Evolutionary conservation across 2,329 filamentous ascomycete genomes (phyloP), one percentile per base, ranked within the genome.

Genomic region (Mycosphaerella sp.): DNA sequence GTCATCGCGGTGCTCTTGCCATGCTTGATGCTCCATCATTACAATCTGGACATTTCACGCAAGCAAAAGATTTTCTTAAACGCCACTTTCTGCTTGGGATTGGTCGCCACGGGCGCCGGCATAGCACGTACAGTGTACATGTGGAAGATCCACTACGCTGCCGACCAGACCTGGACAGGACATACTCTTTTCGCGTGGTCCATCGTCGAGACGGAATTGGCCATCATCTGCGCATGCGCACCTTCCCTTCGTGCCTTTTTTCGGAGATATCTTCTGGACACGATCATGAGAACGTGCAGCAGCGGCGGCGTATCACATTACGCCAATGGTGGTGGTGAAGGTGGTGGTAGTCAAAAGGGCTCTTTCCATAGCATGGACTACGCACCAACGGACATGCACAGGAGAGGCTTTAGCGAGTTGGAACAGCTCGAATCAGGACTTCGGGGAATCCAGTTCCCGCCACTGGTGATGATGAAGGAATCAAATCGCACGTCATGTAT

Each of bases 171-270:
- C 12, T 66, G 64, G 65, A 53, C 48, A 0, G 63, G 63, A 29
- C 67, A 64, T 48, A 46, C 60, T 31, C 57, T 66, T 42, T 64
- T 63, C 57, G 57, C 60, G 40, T 67, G 63, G 63, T 61, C 60
- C 4, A 36, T 64, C 10, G 51, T 67, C 31, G 66, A 69, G 51
- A 58, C 58, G 14, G 65, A 67, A 21, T 56, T 67, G 1, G 65
- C 61, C 26, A 63, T 69, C 38, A 66, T 69, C 51, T 67, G 65
- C 48, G 63, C 66, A 2, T 66, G 64, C 45, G 61, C 64, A 7
- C 66, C 66, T 1, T 61, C 60, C 1, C 48, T 66, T 4, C 63
- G 66, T 9, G 65, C 61, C 4, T 63, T 69, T 54, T 62, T 67
- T 53, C 58, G 64, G 12, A 53, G 55, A 12, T 67, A 67, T 39